Base-by-base conservation (phyloP, 345 rosid species). In the Gossypium stocksii region DNA sequence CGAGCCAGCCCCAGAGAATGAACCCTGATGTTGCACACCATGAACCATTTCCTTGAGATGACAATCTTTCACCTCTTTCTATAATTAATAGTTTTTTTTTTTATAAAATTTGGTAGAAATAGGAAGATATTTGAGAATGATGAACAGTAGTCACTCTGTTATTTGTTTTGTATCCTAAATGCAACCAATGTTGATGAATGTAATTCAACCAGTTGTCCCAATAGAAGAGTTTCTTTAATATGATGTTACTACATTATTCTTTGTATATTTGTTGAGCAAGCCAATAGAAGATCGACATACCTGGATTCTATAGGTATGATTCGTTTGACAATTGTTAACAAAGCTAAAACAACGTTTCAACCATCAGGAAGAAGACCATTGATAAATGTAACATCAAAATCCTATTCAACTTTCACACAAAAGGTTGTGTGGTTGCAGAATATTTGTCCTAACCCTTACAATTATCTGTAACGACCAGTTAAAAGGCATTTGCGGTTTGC, bases 391-490 rank as follows among this genome's bases (percentile, higher is more conserved):
- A 71, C 70, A 71, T 67, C 74, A 75, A 49, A 68, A 45, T 56
- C 76, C 51, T 5, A 44, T 58, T 68, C 77, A 52, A 56, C 77
- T 60, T 56, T 11, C 45, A 48, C 5, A 27, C 19, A 76, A 25
- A 25, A 34, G 41, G 41, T 34, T 59, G 54, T 43, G 77, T 53
- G 81, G 82, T 58, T 72, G 58, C 27, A 62, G 81, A 57, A 65
- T 75, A 66, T 67, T 69, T 81, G 84, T 84, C 83, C 76, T 54
- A 44, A 72, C 60, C 66, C 77, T 29, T 25, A 15, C 22, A 68
- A 45, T 45, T 29, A 16, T 29, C 52, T 53, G 62, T 71, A 77
- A 81, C 86, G 75, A 61, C 79, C 65, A 74, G 68, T 34, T 60
- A 66, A 69, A 81, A 81, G 70, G 74, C 54, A 60, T 7, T 20